phyloP scores from a whole-genome alignment of 345 rosid genomes.

The Excoecaria cochinchinensis region DNA sequence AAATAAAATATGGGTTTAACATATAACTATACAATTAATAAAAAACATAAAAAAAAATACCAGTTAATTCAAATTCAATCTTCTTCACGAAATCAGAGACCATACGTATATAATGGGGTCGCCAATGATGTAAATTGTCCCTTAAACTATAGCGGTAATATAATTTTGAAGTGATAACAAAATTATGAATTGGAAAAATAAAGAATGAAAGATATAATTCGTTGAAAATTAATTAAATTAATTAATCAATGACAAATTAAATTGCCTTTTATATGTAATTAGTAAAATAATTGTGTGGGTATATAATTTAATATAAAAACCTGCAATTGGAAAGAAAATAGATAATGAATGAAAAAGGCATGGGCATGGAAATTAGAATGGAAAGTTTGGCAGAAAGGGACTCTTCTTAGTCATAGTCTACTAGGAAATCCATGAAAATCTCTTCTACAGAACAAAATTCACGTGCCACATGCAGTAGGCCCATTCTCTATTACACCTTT shows the following conservation, averaged over 20 bases:
- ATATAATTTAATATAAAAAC: too few relatives aligned
- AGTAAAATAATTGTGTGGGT: too few relatives aligned
- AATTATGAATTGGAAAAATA: too few relatives aligned
- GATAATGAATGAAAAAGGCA: background rate
- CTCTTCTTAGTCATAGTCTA: constrained; percentile 35
- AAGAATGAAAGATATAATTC: too few relatives aligned
- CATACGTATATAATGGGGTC: constrained; percentile 74
- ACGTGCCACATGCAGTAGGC: constrained; percentile 8
- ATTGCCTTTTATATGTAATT: too few relatives aligned
- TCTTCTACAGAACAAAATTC: constrained; percentile 40
- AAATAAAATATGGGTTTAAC: background rate
- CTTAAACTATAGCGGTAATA: too few relatives aligned
- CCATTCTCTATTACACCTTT: background rate
- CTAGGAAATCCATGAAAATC: constrained; percentile 41
- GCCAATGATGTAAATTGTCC: too few relatives aligned
- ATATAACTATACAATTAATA: background rate
- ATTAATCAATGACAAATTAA: too few relatives aligned
- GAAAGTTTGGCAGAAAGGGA: constrained; percentile 17
- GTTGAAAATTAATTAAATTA: too few relatives aligned
- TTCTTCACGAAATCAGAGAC: constrained; percentile 65
- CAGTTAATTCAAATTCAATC: constrained; percentile 56
- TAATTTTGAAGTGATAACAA: too few relatives aligned
- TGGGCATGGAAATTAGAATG: background rate
- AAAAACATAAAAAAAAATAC: constrained; percentile 11
- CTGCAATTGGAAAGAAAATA: background rate